Evolutionary conservation across 2,329 filamentous ascomycete species (phyloP).

Genomic region (Ambrosiella xylebori): DNA sequence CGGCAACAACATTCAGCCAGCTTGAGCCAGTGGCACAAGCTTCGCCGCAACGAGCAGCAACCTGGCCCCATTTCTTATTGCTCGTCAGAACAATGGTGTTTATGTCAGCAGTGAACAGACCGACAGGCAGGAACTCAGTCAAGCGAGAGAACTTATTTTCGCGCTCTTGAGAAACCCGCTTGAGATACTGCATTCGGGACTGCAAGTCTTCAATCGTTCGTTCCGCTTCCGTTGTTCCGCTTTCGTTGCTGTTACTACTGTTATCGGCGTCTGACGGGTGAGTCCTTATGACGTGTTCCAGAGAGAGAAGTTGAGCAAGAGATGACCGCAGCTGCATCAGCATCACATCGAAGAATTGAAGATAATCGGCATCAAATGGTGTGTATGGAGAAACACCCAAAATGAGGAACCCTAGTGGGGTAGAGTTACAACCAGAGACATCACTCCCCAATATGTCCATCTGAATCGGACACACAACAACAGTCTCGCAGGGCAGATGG

Average conservation of each 20-base stretch:
- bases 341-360: slow-evolving; percentile 52
- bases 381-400: slow-evolving; percentile 34
- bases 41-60: slow-evolving; percentile 38
- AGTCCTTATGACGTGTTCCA: neutral
- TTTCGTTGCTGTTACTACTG: neutral
- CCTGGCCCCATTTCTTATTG: slow-evolving; percentile 64
- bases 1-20: slow-evolving; percentile 58
- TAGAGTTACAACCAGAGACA: slow-evolving; percentile 44
- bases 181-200: slow-evolving; percentile 28
- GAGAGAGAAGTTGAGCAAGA: slow-evolving; percentile 3
- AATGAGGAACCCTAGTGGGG: slow-evolving; percentile 8
- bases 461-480: slow-evolving; percentile 64
- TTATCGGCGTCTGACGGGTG: neutral
- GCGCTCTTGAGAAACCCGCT: slow-evolving; percentile 42
- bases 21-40: slow-evolving; percentile 30
- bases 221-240: neutral
- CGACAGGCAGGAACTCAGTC: slow-evolving; percentile 70
- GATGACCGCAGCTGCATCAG: slow-evolving; percentile 7
- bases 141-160: slow-evolving; percentile 70
- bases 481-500: slow-evolving; percentile 35
- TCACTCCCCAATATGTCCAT: slow-evolving; percentile 64
- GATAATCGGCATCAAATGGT: slow-evolving; percentile 59
- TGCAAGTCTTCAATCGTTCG: slow-evolving; percentile 37
- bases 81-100: slow-evolving; percentile 57
- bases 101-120: slow-evolving; percentile 68